phyloP scores from a whole-genome alignment of 331 rosid species.

The Phaseolus coccineus region DNA sequence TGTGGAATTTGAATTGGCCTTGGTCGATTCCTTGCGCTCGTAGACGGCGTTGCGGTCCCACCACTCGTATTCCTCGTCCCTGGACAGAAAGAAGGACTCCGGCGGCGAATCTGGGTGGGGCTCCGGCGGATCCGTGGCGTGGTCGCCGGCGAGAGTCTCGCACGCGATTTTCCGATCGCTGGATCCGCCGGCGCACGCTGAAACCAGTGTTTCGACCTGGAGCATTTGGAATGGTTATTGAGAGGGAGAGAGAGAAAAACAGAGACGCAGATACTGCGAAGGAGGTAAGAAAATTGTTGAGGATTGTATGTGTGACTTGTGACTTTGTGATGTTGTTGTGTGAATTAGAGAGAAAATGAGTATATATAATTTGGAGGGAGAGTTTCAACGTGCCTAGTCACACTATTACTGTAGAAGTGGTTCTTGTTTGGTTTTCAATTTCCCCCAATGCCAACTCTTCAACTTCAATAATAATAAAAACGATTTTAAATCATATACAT shows the following conservation, averaged over 20 bases:
- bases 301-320: not conserved
- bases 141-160: constrained; percentile 65
- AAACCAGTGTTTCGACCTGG: constrained; percentile 73
- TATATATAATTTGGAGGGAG: constrained; percentile 51
- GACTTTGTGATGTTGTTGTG: not conserved
- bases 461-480: not conserved
- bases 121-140: constrained; percentile 49
- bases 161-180: constrained; percentile 86
- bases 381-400: constrained; percentile 41
- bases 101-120: constrained; percentile 79
- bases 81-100: constrained; percentile 82
- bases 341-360: constrained; percentile 21
- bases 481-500: too few relatives aligned
- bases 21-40: constrained; percentile 87
- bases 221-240: constrained; percentile 51
- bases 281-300: constrained; percentile 1
- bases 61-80: constrained; percentile 84
- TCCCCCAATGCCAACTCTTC: constrained; percentile 11
- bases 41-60: constrained; percentile 80
- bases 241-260: too few relatives aligned
- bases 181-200: constrained; percentile 78
- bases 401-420: constrained; percentile 1
- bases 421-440: constrained; percentile 15
- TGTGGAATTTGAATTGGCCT: constrained; percentile 59
- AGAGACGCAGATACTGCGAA: not conserved